Percentiles rank a stretch among this genome's conserved stretches.
Evolutionary conservation across 805 yeast species (phyloP).

Genomic region (Saturnispora mendoncae): DNA sequence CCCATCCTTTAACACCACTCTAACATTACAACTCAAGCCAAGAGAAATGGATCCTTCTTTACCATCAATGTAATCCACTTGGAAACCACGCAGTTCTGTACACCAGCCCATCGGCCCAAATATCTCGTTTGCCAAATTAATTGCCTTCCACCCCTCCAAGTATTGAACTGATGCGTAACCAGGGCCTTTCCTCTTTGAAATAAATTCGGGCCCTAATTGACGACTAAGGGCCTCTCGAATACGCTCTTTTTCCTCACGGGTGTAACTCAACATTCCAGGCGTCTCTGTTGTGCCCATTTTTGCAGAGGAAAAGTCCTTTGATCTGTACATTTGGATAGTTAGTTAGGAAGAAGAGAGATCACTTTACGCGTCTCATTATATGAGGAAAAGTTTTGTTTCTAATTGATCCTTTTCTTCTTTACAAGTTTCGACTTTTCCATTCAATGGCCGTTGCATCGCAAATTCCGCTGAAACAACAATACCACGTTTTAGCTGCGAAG

Average conservation of each 20-base stretch:
- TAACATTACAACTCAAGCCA: constrained; percentile 63
- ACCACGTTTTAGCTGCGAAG: constrained; percentile 14
- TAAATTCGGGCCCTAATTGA: constrained; percentile 67
- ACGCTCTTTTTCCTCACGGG: constrained; percentile 22
- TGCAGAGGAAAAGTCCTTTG: not conserved
- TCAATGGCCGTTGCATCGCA: not conserved
- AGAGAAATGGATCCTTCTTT: constrained; percentile 48
- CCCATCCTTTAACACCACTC: constrained; percentile 72
- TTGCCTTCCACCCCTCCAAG: constrained; percentile 78
- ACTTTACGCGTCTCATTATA: not conserved
- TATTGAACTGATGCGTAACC: constrained; percentile 63
- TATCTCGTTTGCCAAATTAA: constrained; percentile 69
- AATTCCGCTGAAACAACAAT: not conserved
- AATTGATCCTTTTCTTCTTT: not conserved
- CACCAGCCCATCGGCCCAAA: constrained; percentile 84
- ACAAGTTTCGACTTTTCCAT: too few relatives aligned
- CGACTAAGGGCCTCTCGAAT: constrained; percentile 26
- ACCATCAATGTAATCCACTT: constrained; percentile 64
- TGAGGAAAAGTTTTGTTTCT: not conserved
- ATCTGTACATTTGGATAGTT: not conserved
- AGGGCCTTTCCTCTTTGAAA: constrained; percentile 67
- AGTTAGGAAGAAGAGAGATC: not conserved
- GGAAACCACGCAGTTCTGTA: constrained; percentile 56
- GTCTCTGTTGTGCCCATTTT: not conserved
- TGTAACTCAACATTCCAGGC: constrained; percentile 12